These are phyloP conservation scores for Cladosporium sp. DNA, from an alignment of 2,329 filamentous ascomycete genomes.

Conservation along the genomic window DNA sequence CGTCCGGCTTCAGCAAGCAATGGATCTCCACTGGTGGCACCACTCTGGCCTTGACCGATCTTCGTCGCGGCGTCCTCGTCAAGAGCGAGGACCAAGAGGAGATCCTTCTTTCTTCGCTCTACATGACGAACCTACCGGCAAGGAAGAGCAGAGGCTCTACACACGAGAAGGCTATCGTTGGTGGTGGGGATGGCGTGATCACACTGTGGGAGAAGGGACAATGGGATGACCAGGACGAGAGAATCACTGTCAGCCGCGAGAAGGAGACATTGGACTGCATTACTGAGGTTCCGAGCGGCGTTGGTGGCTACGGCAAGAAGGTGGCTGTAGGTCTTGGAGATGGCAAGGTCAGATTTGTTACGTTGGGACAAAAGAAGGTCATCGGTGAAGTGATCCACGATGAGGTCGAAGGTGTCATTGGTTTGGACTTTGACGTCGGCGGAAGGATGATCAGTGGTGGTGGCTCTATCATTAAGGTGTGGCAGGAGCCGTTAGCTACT, in stretches of 20 bases:
- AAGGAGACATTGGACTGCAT: constrained; percentile 79
- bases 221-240: constrained; percentile 94
- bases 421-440: constrained; percentile 78
- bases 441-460: constrained; percentile 89
- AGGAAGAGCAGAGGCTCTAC: constrained; percentile 63
- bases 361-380: constrained; percentile 72
- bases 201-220: constrained; percentile 92
- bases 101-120: constrained; percentile 78
- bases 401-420: constrained; percentile 81
- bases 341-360: constrained; percentile 74
- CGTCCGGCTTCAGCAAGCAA: constrained; percentile 87
- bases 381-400: constrained; percentile 71
- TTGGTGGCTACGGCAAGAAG: constrained; percentile 68
- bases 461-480: constrained; percentile 83
- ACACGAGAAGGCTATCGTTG: constrained; percentile 73
- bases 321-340: constrained; percentile 81
- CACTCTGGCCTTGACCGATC: constrained; percentile 85
- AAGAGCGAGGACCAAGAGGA: constrained; percentile 95
- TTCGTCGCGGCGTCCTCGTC: constrained; percentile 80
- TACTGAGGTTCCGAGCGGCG: constrained; percentile 66
- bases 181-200: constrained; percentile 76
- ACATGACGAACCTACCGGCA: constrained; percentile 74
- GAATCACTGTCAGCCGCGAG: constrained; percentile 69
- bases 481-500: constrained; percentile 69
- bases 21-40: constrained; percentile 93